Percentiles rank a stretch among this genome's conserved stretches.
These are phyloP conservation scores for Scedosporium apiospermum DNA, from an alignment of 2,329 filamentous ascomycete species.

Conservation along the genomic window DNA sequence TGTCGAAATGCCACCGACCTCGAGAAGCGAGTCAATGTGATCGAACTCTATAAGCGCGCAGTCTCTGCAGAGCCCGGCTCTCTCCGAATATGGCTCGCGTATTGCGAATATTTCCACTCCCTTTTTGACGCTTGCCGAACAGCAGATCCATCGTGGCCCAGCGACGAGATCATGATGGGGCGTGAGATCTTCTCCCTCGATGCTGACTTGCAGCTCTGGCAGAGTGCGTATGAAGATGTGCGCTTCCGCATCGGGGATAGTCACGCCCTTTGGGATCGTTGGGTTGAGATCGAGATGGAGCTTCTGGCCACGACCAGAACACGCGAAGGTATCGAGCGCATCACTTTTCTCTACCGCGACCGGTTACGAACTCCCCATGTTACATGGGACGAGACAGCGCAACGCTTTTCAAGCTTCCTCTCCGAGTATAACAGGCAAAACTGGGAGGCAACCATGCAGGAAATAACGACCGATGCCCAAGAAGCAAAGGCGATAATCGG, in stretches of 20 bases:
- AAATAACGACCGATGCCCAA: conserved; percentile 53
- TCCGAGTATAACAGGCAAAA: conserved; percentile 59
- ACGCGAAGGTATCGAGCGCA: conserved; percentile 48
- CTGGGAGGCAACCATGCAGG: conserved; percentile 68
- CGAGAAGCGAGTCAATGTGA: conserved; percentile 57
- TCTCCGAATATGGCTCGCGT: conserved; percentile 64
- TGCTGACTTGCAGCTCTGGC: conserved; percentile 58
- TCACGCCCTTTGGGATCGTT: conserved; percentile 70
- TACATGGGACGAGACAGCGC: conserved; percentile 65
- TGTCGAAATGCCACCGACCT: conserved; percentile 49
- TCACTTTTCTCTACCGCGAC: conserved; percentile 60
- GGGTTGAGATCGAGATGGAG: conserved; percentile 62
- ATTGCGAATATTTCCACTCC: conserved; percentile 69
- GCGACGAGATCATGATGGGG: conserved; percentile 60
- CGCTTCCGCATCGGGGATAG: conserved; percentile 69
- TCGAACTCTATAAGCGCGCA: conserved; percentile 65
- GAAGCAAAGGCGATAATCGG: conserved; percentile 51
- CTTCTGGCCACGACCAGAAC: conserved; percentile 49
- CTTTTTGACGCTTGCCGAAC: conserved; percentile 38
- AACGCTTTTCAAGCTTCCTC: conserved; percentile 65
- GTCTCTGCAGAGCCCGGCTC: conserved; percentile 64
- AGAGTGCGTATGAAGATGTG: conserved; percentile 61
- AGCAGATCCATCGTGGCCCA: conserved; percentile 33
- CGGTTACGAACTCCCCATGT: conserved; percentile 64
- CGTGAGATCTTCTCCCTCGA: conserved; percentile 64